Base-by-base conservation (phyloP, 495 filamentous ascomycete species). In the Xanthoparmelia taractica region DNA sequence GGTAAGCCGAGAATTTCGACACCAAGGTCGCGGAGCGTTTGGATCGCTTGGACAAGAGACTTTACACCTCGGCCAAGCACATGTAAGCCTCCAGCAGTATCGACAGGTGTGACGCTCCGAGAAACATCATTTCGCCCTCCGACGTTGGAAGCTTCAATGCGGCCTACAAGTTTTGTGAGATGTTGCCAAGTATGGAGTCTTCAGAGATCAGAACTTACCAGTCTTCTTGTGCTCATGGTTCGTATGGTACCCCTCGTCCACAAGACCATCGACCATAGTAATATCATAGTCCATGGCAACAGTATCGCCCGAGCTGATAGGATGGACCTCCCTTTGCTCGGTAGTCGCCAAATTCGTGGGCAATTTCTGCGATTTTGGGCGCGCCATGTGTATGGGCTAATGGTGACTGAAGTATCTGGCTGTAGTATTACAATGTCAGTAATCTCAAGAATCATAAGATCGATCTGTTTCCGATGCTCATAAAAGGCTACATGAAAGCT, bases 1-100 rank as follows among this genome's bases (percentile, higher is more conserved):
- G 79, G 79, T 0, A 86, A 83, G 0, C 85, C 79, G 33, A 79
- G 80, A 48, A 80, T 74, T 34, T 82, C 80, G 11, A 82, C 79
- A 0, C 80, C 80, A 3, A 82, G 67, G 40, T 79, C 73, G 12
- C 77, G 72, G 0, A 82, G 67, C 23, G 75, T 72, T 60, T 79
- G 77, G 0, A 82, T 77, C n/a, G 73, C 76, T n/a, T 70, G 74
- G 0, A 82, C 75, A 7, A 82, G 65, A 2, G 61, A 62, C 37
- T 75, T 76, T 66, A 82, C 79, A 12, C 76, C 74, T 2, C 74
- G 59, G 0, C 72, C 67, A 27, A 81, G 63, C 0, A 73, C 25
- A 4, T 77, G 69, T 0, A 82, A 66, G 0, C 67, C 63, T 18
- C 15, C 48, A 11, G 67, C 62, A 0, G 40, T 40, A 25, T 27